These are phyloP conservation scores for Acanthochlamys bracteata DNA, from an alignment of 106 monocot species.

Conservation along the genomic window DNA sequence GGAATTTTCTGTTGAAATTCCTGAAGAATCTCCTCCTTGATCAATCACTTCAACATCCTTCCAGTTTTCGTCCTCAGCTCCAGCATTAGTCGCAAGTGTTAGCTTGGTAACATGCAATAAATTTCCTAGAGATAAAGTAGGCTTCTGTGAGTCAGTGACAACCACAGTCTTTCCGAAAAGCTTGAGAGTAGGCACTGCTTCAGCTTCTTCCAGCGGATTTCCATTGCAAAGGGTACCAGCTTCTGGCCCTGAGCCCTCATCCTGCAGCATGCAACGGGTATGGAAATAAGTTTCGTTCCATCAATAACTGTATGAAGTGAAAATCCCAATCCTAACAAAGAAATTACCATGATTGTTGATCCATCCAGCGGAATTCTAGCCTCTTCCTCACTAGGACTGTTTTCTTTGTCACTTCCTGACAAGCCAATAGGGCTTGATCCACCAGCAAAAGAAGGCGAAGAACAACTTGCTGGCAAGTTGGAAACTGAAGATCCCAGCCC, in stretches of 20 bases:
- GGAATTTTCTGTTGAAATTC: background rate
- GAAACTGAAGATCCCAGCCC: constrained; percentile 18
- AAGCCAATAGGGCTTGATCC: constrained; percentile 5
- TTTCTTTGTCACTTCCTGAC: constrained; percentile 16
- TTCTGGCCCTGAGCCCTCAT: background rate
- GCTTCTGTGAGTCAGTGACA: constrained; percentile 15
- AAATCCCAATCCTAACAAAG: background rate
- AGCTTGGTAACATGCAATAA: background rate
- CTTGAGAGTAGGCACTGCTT: constrained; percentile 29
- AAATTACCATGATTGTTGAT: constrained; percentile 5
- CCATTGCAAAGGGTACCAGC: constrained; percentile 7
- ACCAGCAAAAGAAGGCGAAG: constrained; percentile 34
- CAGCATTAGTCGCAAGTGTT: background rate
- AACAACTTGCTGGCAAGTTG: constrained; percentile 13
- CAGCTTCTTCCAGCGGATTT: constrained; percentile 12
- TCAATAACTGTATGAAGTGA: background rate
- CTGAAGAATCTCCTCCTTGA: constrained; percentile 2
- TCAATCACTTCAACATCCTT: background rate
- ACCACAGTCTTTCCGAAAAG: constrained; percentile 71
- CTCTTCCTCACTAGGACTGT: constrained; percentile 8
- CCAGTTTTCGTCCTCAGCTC: background rate
- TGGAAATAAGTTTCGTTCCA: background rate
- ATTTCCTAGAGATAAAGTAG: background rate
- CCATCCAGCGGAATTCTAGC: constrained; percentile 8
- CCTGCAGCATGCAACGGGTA: too few species aligned